A percentile compares a stretch with the other conserved stretches of the same genome.
phyloP scores from a whole-genome alignment of 2,329 filamentous ascomycete species.

The Lizonia empirigonia region DNA sequence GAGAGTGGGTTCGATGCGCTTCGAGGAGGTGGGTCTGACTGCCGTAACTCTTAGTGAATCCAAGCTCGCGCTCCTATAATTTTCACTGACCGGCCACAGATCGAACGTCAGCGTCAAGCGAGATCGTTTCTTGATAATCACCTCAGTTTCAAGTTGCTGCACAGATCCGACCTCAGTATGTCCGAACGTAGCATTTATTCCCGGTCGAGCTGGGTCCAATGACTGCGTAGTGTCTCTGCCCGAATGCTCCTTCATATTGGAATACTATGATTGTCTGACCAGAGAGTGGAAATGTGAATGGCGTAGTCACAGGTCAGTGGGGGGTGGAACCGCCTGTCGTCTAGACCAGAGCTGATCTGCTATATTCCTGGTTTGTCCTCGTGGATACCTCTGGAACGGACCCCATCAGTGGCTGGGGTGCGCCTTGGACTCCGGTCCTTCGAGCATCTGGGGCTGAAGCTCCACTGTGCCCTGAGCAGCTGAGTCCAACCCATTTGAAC shows the following conservation, averaged over 20 bases:
- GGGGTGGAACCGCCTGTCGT: neutral
- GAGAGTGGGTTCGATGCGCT: slow-evolving; percentile 5
- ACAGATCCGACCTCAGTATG: neutral
- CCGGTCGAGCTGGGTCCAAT: neutral
- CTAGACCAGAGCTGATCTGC: neutral
- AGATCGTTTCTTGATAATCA: neutral
- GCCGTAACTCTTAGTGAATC: slow-evolving; percentile 6
- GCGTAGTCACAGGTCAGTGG: neutral
- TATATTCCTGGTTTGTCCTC: slow-evolving; percentile 3
- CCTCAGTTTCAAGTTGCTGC: neutral
- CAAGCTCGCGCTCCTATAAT: slow-evolving; percentile 8
- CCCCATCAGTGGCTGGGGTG: slow-evolving; percentile 5
- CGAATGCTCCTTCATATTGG: slow-evolving; percentile 1
- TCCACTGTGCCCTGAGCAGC: neutral
- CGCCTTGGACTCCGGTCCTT: slow-evolving; percentile 3
- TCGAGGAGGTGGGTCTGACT: slow-evolving; percentile 13
- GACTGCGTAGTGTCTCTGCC: neutral
- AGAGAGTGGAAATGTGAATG: slow-evolving; percentile 1
- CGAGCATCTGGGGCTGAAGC: slow-evolving; percentile 9
- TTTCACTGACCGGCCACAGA: neutral
- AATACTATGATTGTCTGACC: neutral
- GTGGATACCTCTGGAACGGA: neutral
- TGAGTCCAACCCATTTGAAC: neutral
- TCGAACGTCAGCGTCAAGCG: slow-evolving; percentile 3
- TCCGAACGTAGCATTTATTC: neutral